Evolutionary conservation across 371 early-diverging fungal genomes (phyloP).

Genomic region (Lichtheimia corymbifera): DNA sequence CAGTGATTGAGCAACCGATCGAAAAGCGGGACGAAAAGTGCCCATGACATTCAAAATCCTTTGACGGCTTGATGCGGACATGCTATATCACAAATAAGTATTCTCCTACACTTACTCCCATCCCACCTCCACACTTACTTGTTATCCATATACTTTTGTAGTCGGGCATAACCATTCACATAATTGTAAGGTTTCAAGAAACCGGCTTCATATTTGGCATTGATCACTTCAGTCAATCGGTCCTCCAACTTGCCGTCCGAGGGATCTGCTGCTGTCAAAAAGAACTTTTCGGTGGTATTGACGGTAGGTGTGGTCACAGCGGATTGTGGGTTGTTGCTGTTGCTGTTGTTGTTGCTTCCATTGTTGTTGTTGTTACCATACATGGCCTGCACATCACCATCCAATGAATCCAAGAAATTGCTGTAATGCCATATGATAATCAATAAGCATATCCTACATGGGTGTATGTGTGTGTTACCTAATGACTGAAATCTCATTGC

Average conservation of each 20-base stretch:
- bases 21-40: constrained; percentile 85
- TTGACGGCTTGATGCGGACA: constrained; percentile 73
- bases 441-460: not conserved
- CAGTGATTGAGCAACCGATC: constrained; percentile 80
- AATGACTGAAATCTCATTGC: constrained; percentile 80
- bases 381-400: constrained; percentile 38
- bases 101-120: too few relatives aligned
- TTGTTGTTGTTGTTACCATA: constrained; percentile 19
- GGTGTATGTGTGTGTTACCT: constrained; percentile 34
- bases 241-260: constrained; percentile 80
- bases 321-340: constrained; percentile 19
- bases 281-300: constrained; percentile 81
- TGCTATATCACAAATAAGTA: constrained; percentile 35
- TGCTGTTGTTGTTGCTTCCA: constrained; percentile 23
- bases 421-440: constrained; percentile 22
- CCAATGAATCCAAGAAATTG: constrained; percentile 71
- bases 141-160: constrained; percentile 88
- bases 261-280: constrained; percentile 88
- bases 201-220: constrained; percentile 92
- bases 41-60: constrained; percentile 85
- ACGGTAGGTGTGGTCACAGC: constrained; percentile 31
- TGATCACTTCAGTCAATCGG: constrained; percentile 83
- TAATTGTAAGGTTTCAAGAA: constrained; percentile 93
- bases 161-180: constrained; percentile 84
- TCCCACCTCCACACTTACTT: constrained; percentile 47